A percentile compares a stretch with the other conserved stretches of the same genome.
phyloP scores from a whole-genome alignment of 2,329 filamentous ascomycete genomes.

The Daldinia eschscholtzii region DNA sequence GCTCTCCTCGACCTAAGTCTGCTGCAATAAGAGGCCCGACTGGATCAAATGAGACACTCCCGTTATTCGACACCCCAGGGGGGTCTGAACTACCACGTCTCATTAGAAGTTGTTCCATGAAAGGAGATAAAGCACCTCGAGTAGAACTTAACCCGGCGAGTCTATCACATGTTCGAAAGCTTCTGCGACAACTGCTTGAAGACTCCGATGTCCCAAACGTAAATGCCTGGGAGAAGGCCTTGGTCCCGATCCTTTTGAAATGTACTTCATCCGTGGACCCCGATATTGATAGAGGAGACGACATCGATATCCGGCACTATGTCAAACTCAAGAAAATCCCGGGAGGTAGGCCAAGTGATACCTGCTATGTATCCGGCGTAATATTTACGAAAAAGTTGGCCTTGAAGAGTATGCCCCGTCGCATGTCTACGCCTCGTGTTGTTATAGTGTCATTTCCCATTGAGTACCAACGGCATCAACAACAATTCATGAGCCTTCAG shows the following conservation, averaged over 20 bases:
- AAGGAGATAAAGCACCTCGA: slow-evolving; percentile 78
- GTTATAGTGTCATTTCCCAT: slow-evolving; percentile 95
- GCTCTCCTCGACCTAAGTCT: slow-evolving; percentile 77
- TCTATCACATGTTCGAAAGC: slow-evolving; percentile 85
- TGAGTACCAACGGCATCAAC: slow-evolving; percentile 92
- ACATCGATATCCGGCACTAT: slow-evolving; percentile 97
- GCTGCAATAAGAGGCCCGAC: slow-evolving; percentile 69
- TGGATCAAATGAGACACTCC: slow-evolving; percentile 64
- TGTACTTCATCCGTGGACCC: slow-evolving; percentile 96
- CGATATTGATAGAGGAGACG: slow-evolving; percentile 88
- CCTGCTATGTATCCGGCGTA: slow-evolving; percentile 94
- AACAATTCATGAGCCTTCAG: slow-evolving; percentile 98
- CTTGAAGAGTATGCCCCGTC: slow-evolving; percentile 93
- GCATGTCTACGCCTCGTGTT: slow-evolving; percentile 85
- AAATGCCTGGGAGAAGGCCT: slow-evolving; percentile 86
- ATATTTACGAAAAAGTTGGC: slow-evolving; percentile 98
- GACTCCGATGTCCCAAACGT: slow-evolving; percentile 81
- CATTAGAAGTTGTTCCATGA: slow-evolving; percentile 86
- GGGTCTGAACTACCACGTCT: slow-evolving; percentile 62
- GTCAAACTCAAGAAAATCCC: slow-evolving; percentile 98
- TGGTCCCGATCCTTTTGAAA: slow-evolving; percentile 89
- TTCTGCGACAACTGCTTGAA: slow-evolving; percentile 84
- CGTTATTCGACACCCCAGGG: slow-evolving; percentile 60
- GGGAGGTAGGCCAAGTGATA: slow-evolving; percentile 89
- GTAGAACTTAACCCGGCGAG: slow-evolving; percentile 90